Evolutionary conservation across 176 grass and related monocot species (phyloP), one percentile per base, ranked within the genome.

Genomic region (Zoysia japonica): DNA sequence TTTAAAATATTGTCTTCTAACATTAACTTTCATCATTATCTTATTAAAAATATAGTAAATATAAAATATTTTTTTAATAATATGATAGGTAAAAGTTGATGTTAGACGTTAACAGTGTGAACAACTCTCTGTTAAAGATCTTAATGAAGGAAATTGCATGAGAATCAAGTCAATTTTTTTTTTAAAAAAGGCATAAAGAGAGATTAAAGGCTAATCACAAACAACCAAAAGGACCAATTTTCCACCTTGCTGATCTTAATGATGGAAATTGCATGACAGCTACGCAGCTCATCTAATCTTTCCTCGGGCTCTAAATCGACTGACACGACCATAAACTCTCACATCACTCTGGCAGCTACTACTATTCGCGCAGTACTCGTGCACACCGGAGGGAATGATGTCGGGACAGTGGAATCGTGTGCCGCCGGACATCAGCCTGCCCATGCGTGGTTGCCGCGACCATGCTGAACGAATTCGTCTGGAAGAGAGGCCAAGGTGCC

Each of bases 291-390:
- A 12, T 40, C 4, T 60, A n/a, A 51, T 52, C 8, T 52, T 13
- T 79, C 15, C 2, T 39, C 7, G 50, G 48, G 13, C 35, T 72
- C 12, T 72, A 39, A 40, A 40, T 42, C 3, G 35, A 65, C 63
- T 42, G 37, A 41, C 63, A 65, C 13, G 35, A 51, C 19, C 75
- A 39, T 19, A 40, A 63, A 17, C 63, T 19, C 75, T 51, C 75
- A 65, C 75, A 41, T 50, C 60, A 77, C 60, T n/a, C 75, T 77
- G 14, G 8, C 46, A 51, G 61, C 59, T 17, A 77, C 59, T 17
- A 77, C 74, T 77, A 28, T 63, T 77, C 0, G 28, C 61, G 41
- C 61, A 51, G 75, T 38, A 13, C 48, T 51, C 28, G 12, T 7
- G 17, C 57, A 61, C 16, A 17, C 45, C 4, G 74, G 14, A 39